Evolutionary conservation across 345 rosid species (phyloP).

Genomic region (Camelina hispida): DNA sequence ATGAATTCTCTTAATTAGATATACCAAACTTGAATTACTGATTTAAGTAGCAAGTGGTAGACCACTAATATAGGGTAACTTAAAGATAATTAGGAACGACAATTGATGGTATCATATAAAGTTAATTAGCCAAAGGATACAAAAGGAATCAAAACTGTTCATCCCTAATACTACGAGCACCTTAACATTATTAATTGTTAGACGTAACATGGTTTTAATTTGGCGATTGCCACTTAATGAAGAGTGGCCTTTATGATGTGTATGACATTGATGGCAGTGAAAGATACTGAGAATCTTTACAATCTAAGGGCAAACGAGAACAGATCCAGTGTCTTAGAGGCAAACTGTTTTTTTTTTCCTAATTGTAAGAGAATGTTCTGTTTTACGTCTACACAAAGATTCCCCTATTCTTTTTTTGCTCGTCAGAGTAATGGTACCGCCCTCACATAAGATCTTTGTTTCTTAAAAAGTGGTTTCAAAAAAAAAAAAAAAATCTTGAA

Average conservation of each 20-base stretch:
- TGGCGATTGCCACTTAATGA: constrained; percentile 13
- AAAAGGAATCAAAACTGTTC: constrained; percentile 12
- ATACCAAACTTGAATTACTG: neutral
- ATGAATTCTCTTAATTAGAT: neutral
- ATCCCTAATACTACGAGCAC: constrained; percentile 28
- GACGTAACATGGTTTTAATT: constrained; percentile 5
- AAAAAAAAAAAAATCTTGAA: constrained; percentile 5
- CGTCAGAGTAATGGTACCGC: constrained; percentile 29
- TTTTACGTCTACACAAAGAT: constrained; percentile 28
- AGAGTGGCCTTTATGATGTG: constrained; percentile 22
- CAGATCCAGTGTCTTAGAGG: constrained; percentile 31
- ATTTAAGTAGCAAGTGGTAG: neutral
- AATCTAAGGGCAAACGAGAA: neutral
- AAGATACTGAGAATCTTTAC: constrained; percentile 41
- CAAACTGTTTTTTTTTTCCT: constrained; percentile 3
- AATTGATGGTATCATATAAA: constrained; percentile 10
- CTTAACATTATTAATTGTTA: neutral
- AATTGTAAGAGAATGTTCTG: constrained; percentile 32
- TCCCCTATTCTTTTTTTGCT: constrained; percentile 25
- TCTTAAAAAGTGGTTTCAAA: neutral
- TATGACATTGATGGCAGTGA: constrained; percentile 11
- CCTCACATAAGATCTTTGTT: constrained; percentile 40
- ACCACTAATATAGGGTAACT: constrained; percentile 12
- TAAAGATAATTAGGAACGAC: neutral
- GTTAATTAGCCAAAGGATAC: neutral